Percentiles rank a stretch among this genome's conserved stretches.
Evolutionary conservation across 768 basidiomycete species (phyloP).

Genomic region (Lactarius indigo): DNA sequence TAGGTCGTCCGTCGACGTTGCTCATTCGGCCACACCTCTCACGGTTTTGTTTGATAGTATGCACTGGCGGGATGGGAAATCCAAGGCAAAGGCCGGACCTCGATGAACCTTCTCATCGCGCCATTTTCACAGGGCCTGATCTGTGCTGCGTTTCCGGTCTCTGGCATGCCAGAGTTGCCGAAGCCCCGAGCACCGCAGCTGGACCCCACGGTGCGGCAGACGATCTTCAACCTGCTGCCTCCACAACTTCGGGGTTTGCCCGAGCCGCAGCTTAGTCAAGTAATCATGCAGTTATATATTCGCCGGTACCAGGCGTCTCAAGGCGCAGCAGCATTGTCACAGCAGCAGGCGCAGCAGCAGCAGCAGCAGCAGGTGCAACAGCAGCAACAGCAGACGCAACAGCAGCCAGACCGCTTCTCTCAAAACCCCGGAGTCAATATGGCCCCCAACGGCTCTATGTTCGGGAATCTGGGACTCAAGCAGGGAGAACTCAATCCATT

Average conservation of each 20-base stretch:
- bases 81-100: conserved; percentile 8
- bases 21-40: background rate
- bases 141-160: conserved; percentile 19
- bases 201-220: conserved; percentile 5
- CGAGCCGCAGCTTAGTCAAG: conserved; percentile 5
- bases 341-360: conserved; percentile 8
- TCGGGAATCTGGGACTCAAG: conserved; percentile 20
- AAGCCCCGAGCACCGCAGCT: conserved; percentile 1
- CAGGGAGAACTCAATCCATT: conserved; percentile 25
- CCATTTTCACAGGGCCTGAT: conserved; percentile 20
- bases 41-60: conserved; percentile 12
- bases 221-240: conserved; percentile 11
- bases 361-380: conserved; percentile 5
- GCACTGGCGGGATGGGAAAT: conserved; percentile 24
- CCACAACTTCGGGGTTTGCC: background rate
- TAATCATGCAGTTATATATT: conserved; percentile 10
- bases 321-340: background rate
- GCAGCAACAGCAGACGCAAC: conserved; percentile 17
- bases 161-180: conserved; percentile 23
- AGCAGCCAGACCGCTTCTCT: conserved; percentile 4
- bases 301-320: conserved; percentile 13
- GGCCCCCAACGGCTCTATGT: conserved; percentile 7
- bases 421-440: conserved; percentile 9
- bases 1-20: background rate
- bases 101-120: conserved; percentile 22